Conservation (phyloP, 129 eudicot species). For the Arctium lappa region DNA sequence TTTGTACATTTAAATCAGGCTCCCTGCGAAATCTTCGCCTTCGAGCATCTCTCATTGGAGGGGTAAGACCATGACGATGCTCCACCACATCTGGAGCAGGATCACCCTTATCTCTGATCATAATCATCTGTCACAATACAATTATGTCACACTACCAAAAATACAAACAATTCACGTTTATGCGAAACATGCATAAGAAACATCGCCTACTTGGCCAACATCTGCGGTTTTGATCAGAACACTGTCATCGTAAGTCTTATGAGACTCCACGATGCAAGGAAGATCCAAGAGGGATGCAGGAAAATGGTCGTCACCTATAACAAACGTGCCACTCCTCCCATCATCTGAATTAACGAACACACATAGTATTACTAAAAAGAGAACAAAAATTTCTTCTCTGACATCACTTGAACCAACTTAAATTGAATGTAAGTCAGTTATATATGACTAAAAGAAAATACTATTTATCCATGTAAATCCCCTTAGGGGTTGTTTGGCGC, state of each 20-base stretch:
- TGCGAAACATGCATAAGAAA: not conserved
- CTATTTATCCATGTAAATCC: too few relatives aligned
- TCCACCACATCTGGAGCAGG: slow-evolving; percentile 78
- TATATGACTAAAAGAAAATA: too few relatives aligned
- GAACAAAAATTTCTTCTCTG: not conserved
- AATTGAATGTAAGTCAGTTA: not conserved
- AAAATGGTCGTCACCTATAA: slow-evolving; percentile 66
- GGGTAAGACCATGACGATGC: slow-evolving; percentile 91
- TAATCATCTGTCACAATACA: slow-evolving; percentile 64
- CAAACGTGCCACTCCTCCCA: slow-evolving; percentile 80
- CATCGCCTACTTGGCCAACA: slow-evolving; percentile 74
- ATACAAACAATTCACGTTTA: not conserved
- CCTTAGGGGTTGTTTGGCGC: too few relatives aligned
- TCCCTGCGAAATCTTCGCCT: slow-evolving; percentile 90
- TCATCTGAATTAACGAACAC: slow-evolving; percentile 49
- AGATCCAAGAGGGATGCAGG: slow-evolving; percentile 86
- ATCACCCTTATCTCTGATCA: slow-evolving; percentile 76
- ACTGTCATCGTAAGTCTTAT: slow-evolving; percentile 87
- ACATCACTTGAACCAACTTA: too few relatives aligned
- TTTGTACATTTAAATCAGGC: slow-evolving; percentile 74
- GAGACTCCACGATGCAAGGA: slow-evolving; percentile 80
- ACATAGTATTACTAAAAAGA: not conserved
- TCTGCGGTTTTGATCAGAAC: slow-evolving; percentile 90
- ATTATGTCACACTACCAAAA: slow-evolving; percentile 3
- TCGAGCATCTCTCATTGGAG: slow-evolving; percentile 96